These are phyloP conservation scores for Rhodomyrtus psidioides DNA, from an alignment of 441 rosid genomes.

Conservation along the genomic window DNA sequence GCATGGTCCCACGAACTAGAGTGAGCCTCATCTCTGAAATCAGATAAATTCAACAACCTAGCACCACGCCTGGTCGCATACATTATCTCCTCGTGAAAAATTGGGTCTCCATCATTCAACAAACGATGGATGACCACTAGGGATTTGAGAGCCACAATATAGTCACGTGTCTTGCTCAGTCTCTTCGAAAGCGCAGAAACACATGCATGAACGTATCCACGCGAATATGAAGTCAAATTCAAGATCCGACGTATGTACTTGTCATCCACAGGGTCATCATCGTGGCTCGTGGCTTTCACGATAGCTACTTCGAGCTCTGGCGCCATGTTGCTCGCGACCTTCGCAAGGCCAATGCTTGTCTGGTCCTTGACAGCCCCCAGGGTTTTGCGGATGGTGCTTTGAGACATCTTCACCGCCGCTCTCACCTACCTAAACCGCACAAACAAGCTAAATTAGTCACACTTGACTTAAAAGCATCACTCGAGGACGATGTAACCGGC, in stretches of 20 bases:
- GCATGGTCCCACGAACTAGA: slow-evolving; percentile 96
- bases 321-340: slow-evolving; percentile 83
- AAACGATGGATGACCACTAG: slow-evolving; percentile 72
- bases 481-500: background rate
- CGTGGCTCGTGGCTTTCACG: slow-evolving; percentile 95
- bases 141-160: slow-evolving; percentile 86
- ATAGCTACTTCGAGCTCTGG: slow-evolving; percentile 95
- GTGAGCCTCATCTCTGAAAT: slow-evolving; percentile 92
- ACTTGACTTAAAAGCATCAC: background rate
- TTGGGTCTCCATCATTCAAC: slow-evolving; percentile 65
- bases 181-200: slow-evolving; percentile 72
- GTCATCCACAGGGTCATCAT: slow-evolving; percentile 79
- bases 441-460: background rate
- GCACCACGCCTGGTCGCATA: slow-evolving; percentile 76
- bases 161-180: slow-evolving; percentile 78
- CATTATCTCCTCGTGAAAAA: slow-evolving; percentile 79
- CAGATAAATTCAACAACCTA: slow-evolving; percentile 77
- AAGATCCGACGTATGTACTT: slow-evolving; percentile 70
- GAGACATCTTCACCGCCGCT: slow-evolving; percentile 49
- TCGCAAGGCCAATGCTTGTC: slow-evolving; percentile 83
- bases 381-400: slow-evolving; percentile 83
- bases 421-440: slow-evolving; percentile 2
- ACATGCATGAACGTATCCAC: slow-evolving; percentile 69
- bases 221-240: slow-evolving; percentile 56
- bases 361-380: slow-evolving; percentile 95